Base-by-base conservation (phyloP, 805 yeast genomes). In the Barnettozyma sp. region DNA sequence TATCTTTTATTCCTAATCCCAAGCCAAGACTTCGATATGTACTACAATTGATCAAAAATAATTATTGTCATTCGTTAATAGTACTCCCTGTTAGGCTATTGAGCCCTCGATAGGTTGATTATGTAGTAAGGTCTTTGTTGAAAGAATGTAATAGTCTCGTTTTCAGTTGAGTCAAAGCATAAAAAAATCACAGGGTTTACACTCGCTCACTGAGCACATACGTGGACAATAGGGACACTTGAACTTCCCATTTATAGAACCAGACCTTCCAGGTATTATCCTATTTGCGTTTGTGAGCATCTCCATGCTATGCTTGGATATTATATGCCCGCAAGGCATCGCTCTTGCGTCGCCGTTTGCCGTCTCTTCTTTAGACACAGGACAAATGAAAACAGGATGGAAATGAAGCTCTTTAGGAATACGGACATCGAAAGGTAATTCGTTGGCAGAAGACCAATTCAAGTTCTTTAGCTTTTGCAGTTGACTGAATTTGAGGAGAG, bases 191-290 rank as follows among this genome's bases (percentile, higher is more conserved):
- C 76, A 70, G 43, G 68, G 53, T 37, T 56, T 46, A 44, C 77
- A 66, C 46, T 58, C 71, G 19, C 49, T 55, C 29, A 52, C 61
- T 18, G 56, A 52, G 5, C 71, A 63, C 28, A 67, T 70, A 6
- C 58, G 58, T 0, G 86, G 85, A 50, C 87, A 80, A 46, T 80
- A 80, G 1, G 86, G 87, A 52, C 87, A 80, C 50, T 79, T 79
- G 58, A 79, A 76, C 27, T 66, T 58, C 22, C 67, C 63, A 5
- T 63, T 62, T 38, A 52, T 57, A 38, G 57, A 30, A 25, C 33
- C 23, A 4, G 29, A 15, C 15, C 26, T 18, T 13, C 31, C 26
- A 19, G 24, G 10, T 13, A 27, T 7, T 2, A 20, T 19, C n/a
- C 24, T 16, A 7, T 9, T 24, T 19, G 31, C 34, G 6, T 34